Conservation (phyloP, 331 rosid genomes). For the Malus hybrid region DNA sequence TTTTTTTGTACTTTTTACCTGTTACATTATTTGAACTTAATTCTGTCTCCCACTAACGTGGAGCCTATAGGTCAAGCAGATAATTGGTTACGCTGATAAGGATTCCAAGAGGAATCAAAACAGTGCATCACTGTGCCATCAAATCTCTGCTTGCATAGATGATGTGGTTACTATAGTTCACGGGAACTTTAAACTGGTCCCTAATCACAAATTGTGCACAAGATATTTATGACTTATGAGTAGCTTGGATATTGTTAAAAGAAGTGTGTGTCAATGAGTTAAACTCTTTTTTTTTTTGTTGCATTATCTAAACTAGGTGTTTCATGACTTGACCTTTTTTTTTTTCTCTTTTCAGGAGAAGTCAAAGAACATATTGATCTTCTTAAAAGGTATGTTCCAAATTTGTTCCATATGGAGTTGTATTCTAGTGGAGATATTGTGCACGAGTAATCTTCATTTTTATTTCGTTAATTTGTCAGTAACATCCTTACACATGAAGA, state of each 20-base stretch:
- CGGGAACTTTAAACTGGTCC: conserved; percentile 37
- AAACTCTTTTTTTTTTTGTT: background rate
- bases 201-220: conserved; percentile 57
- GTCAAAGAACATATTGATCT: conserved; percentile 50
- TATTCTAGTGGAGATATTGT: conserved; percentile 40
- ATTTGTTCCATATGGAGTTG: conserved; percentile 50
- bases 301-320: conserved; percentile 3
- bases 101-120: conserved; percentile 16
- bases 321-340: conserved; percentile 3
- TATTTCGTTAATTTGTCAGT: background rate
- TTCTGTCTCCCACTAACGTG: background rate
- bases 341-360: conserved; percentile 37
- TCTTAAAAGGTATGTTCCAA: conserved; percentile 48
- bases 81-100: conserved; percentile 11
- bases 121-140: conserved; percentile 5
- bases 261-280: conserved; percentile 32
- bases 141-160: conserved; percentile 24
- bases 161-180: conserved; percentile 46
- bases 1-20: background rate
- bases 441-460: conserved; percentile 36
- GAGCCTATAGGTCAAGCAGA: conserved; percentile 29
- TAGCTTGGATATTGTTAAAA: conserved; percentile 41
- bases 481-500: background rate
- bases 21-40: background rate
- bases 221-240: conserved; percentile 38